These are phyloP conservation scores for Verticillium klebahnii DNA, from an alignment of 2,329 filamentous ascomycete species.

Conservation along the genomic window DNA sequence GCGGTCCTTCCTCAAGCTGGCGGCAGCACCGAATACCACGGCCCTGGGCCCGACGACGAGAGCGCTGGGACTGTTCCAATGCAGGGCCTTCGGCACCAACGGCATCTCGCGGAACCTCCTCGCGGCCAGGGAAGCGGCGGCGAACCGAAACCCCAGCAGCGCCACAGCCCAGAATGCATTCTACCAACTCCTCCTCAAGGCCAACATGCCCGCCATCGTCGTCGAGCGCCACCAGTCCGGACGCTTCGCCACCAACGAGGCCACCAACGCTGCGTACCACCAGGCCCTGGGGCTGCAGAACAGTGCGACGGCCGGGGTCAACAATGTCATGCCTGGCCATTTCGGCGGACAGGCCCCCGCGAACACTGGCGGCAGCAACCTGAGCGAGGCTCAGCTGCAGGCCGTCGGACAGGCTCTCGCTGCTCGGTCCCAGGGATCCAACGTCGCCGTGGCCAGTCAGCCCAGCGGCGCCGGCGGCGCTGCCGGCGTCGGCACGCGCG, in stretches of 20 bases:
- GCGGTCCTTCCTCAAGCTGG: constrained; percentile 10
- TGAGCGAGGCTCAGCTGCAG: constrained; percentile 63
- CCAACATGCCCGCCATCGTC: constrained; percentile 90
- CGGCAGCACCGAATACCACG: constrained; percentile 2
- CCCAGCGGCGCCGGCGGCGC: constrained; percentile 16
- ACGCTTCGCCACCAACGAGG: constrained; percentile 74
- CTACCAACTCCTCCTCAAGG: constrained; percentile 84
- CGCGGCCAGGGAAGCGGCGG: constrained; percentile 82
- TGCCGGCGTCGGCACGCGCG: constrained; percentile 65
- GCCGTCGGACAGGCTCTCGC: constrained; percentile 79
- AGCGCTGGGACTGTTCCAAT: constrained; percentile 13
- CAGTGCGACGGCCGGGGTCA: constrained; percentile 6
- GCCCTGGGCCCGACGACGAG: constrained; percentile 10
- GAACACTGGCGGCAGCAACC: constrained; percentile 23
- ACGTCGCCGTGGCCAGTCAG: constrained; percentile 49
- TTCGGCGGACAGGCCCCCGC: constrained; percentile 22
- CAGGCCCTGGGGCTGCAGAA: constrained; percentile 57
- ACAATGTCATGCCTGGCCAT: constrained; percentile 7
- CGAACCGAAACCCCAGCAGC: constrained; percentile 87
- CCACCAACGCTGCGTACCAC: constrained; percentile 73
- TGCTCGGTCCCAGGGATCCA: constrained; percentile 63
- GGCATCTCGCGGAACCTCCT: constrained; percentile 61
- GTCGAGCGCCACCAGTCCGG: constrained; percentile 86
- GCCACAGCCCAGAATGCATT: constrained; percentile 88
- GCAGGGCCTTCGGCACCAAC: constrained; percentile 35